These are phyloP conservation scores for Bimuria novae-zelandiae DNA, from an alignment of 2,329 filamentous ascomycete species.

Conservation along the genomic window DNA sequence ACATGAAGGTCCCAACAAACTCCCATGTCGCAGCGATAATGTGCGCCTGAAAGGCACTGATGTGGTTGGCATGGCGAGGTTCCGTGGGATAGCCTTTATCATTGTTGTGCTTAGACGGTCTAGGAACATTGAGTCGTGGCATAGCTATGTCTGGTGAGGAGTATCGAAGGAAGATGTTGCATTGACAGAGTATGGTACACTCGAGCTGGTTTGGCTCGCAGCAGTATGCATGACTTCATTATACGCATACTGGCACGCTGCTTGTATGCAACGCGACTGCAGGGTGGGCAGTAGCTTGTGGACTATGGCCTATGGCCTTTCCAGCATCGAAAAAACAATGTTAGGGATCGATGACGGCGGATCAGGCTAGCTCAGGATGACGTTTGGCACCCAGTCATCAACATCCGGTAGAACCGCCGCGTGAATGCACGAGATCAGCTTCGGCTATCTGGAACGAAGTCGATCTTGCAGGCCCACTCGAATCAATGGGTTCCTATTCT, in stretches of 20 bases:
- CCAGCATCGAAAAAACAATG: not conserved
- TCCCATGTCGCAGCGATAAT: constrained; percentile 38
- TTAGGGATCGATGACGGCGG: not conserved
- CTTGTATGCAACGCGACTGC: not conserved
- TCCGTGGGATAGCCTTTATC: not conserved
- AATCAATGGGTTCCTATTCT: too few relatives aligned
- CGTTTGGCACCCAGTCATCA: not conserved
- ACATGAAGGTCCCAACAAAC: constrained; percentile 53
- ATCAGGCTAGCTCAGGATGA: not conserved
- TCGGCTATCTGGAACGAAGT: not conserved
- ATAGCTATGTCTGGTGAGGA: not conserved
- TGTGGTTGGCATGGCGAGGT: not conserved
- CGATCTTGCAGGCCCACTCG: not conserved
- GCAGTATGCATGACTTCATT: not conserved
- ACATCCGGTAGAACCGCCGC: not conserved
- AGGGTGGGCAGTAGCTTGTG: not conserved
- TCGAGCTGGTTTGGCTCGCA: not conserved
- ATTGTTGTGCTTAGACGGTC: not conserved
- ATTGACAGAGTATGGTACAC: not conserved
- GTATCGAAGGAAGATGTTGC: not conserved
- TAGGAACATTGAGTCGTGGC: not conserved
- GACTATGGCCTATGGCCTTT: not conserved
- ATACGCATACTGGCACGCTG: not conserved
- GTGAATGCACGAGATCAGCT: not conserved
- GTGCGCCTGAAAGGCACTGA: not conserved